Evolutionary conservation across 345 rosid species (phyloP), one percentile per base, ranked within the genome.

Genomic region (Acer saccharum): DNA sequence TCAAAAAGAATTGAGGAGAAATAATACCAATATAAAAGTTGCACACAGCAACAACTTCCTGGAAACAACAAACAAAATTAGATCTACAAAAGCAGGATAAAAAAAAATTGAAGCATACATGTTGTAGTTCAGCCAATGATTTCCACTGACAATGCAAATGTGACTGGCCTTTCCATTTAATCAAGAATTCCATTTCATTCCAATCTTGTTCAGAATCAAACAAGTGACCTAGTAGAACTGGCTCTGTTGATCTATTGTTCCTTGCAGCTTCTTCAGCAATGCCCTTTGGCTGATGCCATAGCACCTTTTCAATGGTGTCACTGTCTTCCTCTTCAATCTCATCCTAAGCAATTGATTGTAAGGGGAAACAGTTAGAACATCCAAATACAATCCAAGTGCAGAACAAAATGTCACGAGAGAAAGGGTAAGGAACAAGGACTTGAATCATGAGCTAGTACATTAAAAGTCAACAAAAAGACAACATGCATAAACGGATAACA

Each of bases 151-250:
- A 97, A 76, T 97, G 99, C 84, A 97, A 87, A 80, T 97, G 99
- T 29, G 99, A 97, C 89, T 91, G 98, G 84, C 98, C 98, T 83
- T 97, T 97, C 99, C 98, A 97, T 87, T 97, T 97, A 75, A 97
- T 94, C 80, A 94, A 82, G 84, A 94, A 94, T 83, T 94, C 99
- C 87, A 93, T 89, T 52, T 91, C 90, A 79, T 90, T 88, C 98
- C 97, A 97, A 84, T 94, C 94, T 62, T 91, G 89, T 76, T 86
- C 93, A 75, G 86, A 83, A 83, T 89, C 94, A 89, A 90, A 94
- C 83, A 93, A 77, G 84, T 88, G 89, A 86, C 91, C 89, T 64
- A 88, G 73, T 66, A 97, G 78, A 79, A 86, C 86, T 79, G 99
- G 99, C 71, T 88, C 95, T 18, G 87, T 78, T 75, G 92, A 88